Conservation (phyloP, 2,329 filamentous ascomycete genomes). For the Basipetospora sp. region DNA sequence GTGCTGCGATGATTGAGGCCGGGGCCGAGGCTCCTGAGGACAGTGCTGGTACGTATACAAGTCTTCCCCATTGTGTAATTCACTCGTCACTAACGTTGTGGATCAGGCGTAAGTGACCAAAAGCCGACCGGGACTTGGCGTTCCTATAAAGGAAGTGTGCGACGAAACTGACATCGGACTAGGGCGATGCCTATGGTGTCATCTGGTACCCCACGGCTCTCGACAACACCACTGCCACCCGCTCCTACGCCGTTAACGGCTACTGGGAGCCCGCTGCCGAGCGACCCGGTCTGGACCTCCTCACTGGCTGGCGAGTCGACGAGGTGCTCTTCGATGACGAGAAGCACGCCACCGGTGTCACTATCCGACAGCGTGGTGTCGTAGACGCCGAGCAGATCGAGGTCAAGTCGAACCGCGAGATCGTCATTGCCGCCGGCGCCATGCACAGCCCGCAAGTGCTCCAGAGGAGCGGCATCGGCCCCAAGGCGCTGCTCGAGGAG, state of each 20-base stretch:
- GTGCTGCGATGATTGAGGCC: slow-evolving; percentile 3
- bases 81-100: background rate
- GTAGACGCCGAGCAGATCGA: slow-evolving; percentile 10
- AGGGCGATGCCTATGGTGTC: slow-evolving; percentile 6
- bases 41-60: background rate
- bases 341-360: slow-evolving; percentile 6
- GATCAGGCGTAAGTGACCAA: slow-evolving; percentile 2
- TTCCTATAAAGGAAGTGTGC: too few relatives aligned
- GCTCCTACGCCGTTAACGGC: slow-evolving; percentile 5
- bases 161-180: background rate
- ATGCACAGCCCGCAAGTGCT: slow-evolving; percentile 40
- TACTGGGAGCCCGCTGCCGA: slow-evolving; percentile 5
- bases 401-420: slow-evolving; percentile 24
- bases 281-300: slow-evolving; percentile 4
- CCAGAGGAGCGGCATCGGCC: slow-evolving; percentile 35
- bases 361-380: background rate
- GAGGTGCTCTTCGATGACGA: slow-evolving; percentile 22
- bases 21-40: slow-evolving; percentile 4
- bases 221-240: slow-evolving; percentile 5
- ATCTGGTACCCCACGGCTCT: slow-evolving; percentile 6
- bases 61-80: background rate
- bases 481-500: slow-evolving; percentile 26
- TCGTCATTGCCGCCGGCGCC: slow-evolving; percentile 34
- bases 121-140: too few relatives aligned
- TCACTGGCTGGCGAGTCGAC: slow-evolving; percentile 28